Conservation (phyloP, 306 rosid genomes). For the Mimosa pudica region DNA sequence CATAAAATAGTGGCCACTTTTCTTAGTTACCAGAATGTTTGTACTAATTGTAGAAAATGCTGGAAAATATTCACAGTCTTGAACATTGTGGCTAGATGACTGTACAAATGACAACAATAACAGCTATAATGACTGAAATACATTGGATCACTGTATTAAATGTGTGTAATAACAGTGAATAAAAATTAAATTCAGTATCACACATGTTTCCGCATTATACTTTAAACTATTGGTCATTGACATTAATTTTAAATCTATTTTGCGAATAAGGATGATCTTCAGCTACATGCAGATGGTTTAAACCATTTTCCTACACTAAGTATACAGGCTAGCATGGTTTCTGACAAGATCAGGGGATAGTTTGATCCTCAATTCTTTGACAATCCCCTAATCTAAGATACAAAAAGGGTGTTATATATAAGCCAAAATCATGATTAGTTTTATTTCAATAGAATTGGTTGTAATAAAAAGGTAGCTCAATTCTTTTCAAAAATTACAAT, state of each 20-base stretch:
- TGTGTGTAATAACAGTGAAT: not conserved
- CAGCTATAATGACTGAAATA: not conserved
- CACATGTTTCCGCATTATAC: not conserved
- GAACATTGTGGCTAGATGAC: too few relatives aligned
- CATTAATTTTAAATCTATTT: not conserved
- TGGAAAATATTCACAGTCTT: not conserved
- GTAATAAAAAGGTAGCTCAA: not conserved
- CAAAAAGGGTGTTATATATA: not conserved
- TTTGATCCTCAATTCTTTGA: constrained; percentile 4
- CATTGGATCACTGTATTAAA: not conserved
- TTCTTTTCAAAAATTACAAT: not conserved
- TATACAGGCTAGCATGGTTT: not conserved
- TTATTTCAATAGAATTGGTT: not conserved
- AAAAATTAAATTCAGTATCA: not conserved
- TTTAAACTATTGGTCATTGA: not conserved
- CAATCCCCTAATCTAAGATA: not conserved
- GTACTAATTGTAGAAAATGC: not conserved
- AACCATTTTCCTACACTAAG: not conserved
- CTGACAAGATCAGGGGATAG: not conserved
- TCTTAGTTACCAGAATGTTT: not conserved
- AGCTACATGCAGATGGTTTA: not conserved
- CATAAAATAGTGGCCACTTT: not conserved
- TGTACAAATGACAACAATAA: not conserved
- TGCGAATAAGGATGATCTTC: not conserved
- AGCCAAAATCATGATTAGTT: not conserved